A percentile compares a stretch with the other conserved stretches of the same genome.
These are phyloP conservation scores for Rhizopogon roseolus DNA, from an alignment of 768 basidiomycete genomes.

Conservation along the genomic window DNA sequence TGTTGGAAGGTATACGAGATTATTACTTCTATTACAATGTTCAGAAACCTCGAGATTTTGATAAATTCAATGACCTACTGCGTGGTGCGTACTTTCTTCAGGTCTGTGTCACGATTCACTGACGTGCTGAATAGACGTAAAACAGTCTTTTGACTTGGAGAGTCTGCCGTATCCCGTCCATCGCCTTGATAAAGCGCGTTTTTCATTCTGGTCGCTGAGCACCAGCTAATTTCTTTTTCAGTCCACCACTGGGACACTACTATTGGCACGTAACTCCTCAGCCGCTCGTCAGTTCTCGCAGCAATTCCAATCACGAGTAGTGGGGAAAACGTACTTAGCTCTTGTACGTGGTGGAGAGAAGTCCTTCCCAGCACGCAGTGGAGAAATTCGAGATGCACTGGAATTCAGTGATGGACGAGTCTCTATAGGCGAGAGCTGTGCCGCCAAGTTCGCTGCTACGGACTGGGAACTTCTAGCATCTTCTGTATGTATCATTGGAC, in stretches of 20 bases:
- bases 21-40: neutral
- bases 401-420: conserved; percentile 43
- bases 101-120: neutral
- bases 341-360: conserved; percentile 50
- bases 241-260: conserved; percentile 59
- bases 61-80: conserved; percentile 33
- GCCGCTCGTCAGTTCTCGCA: conserved; percentile 44
- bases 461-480: conserved; percentile 58
- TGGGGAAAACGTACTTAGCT: conserved; percentile 61
- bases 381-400: conserved; percentile 42
- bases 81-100: conserved; percentile 23
- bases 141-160: conserved; percentile 26
- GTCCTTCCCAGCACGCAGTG: conserved; percentile 34
- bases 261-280: conserved; percentile 44
- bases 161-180: conserved; percentile 49
- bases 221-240: conserved; percentile 17
- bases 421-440: conserved; percentile 23
- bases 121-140: conserved; percentile 19
- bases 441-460: conserved; percentile 28
- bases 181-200: conserved; percentile 58
- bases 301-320: conserved; percentile 45
- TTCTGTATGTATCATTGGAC: conserved; percentile 39
- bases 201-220: neutral
- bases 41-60: conserved; percentile 15
- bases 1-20: conserved; percentile 4